Evolutionary conservation across 2,329 filamentous ascomycete genomes (phyloP).

Genomic region (Aspergillus aculeatinus): DNA sequence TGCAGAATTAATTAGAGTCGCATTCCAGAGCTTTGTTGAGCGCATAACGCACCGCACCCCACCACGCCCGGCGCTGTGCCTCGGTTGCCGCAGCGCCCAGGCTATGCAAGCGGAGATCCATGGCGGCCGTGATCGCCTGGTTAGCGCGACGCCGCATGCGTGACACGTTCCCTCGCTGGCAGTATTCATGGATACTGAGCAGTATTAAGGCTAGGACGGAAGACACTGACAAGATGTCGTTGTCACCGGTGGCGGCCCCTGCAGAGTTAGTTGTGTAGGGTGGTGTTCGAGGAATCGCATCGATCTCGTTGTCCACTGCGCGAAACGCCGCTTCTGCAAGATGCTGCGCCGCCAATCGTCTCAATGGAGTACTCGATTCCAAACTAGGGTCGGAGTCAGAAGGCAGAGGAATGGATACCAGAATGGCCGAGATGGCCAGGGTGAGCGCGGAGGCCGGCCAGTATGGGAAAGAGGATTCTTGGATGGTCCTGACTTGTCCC

Average conservation of each 20-base stretch:
- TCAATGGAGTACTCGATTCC: slow-evolving; percentile 7
- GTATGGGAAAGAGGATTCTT: slow-evolving; percentile 9
- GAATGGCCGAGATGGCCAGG: slow-evolving; percentile 23
- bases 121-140: slow-evolving; percentile 26
- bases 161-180: slow-evolving; percentile 22
- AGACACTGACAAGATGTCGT: no score
- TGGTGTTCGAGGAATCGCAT: background rate
- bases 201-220: slow-evolving; percentile 22
- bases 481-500: background rate
- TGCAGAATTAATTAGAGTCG: no score
- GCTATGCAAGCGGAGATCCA: slow-evolving; percentile 26
- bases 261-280: slow-evolving; percentile 17
- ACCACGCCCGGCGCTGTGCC: slow-evolving; percentile 25
- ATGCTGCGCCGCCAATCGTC: slow-evolving; percentile 22
- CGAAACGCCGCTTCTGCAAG: slow-evolving; percentile 9
- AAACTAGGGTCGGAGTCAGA: slow-evolving; percentile 3
- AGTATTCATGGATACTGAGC: slow-evolving; percentile 25
- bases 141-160: slow-evolving; percentile 26
- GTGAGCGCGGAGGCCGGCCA: slow-evolving; percentile 23
- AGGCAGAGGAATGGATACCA: slow-evolving; percentile 21
- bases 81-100: slow-evolving; percentile 9
- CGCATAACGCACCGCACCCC: slow-evolving; percentile 26
- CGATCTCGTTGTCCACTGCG: background rate
- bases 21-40: no score
- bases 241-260: slow-evolving; percentile 6